A percentile compares a stretch with the other conserved stretches of the same genome.
phyloP scores from a whole-genome alignment of 2,329 filamentous ascomycete genomes.

The Monilinia laxa region DNA sequence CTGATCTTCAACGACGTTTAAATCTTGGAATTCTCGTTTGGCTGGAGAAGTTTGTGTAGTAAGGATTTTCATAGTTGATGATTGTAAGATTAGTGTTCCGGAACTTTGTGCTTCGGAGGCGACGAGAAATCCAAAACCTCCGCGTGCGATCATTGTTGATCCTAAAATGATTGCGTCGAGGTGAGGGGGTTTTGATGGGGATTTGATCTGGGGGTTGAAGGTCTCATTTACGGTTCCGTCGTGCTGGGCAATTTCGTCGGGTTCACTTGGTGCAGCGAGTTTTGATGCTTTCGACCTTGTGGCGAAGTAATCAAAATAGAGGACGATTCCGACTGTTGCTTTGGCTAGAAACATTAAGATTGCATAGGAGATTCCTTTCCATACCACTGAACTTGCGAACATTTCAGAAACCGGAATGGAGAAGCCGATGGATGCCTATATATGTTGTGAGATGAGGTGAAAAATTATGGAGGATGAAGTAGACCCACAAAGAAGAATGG shows the following conservation, averaged over 20 bases:
- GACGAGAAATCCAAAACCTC: conserved; percentile 78
- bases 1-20: conserved; percentile 34
- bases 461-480: not conserved
- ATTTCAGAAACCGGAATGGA: conserved; percentile 18
- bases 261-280: not conserved
- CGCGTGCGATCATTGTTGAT: conserved; percentile 67
- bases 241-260: not conserved
- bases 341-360: conserved; percentile 39
- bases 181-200: conserved; percentile 25
- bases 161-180: conserved; percentile 27
- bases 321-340: conserved; percentile 51
- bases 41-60: not conserved
- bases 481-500: conserved; percentile 61
- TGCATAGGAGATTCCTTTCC: conserved; percentile 58
- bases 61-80: not conserved
- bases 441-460: not conserved
- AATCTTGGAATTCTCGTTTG: not conserved
- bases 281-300: not conserved
- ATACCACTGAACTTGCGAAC: conserved; percentile 51
- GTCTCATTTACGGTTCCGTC: not conserved
- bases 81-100: conserved; percentile 33
- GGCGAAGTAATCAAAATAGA: conserved; percentile 30
- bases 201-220: too few species aligned
- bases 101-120: conserved; percentile 62
- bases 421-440: conserved; percentile 21